These are phyloP conservation scores for Mayamaea pseudoterrestris DNA, from an alignment of 108 stramenopile species.

Conservation along the genomic window DNA sequence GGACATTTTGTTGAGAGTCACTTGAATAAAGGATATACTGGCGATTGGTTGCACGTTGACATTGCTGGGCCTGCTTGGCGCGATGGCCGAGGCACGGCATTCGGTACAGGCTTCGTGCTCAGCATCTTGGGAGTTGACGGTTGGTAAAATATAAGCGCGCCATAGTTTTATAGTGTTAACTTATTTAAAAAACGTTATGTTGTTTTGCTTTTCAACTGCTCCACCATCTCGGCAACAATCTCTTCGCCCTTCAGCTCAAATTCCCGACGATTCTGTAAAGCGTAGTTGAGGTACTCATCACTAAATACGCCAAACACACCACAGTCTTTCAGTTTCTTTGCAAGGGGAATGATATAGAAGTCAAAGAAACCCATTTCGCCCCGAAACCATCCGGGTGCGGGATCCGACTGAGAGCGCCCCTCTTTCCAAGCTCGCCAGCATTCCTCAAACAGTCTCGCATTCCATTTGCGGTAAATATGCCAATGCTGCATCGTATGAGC, in stretches of 20 bases:
- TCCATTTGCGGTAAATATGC: no score
- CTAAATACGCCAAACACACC: conserved; percentile 6
- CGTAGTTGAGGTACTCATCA: conserved; percentile 10
- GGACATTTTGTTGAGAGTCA: conserved; percentile 86
- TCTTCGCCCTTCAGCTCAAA: conserved; percentile 1
- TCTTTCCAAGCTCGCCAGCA: no score
- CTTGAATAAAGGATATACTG: conserved; percentile 32
- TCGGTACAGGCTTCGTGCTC: conserved; percentile 68
- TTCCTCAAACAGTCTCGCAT: no score
- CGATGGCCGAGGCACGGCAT: conserved; percentile 57
- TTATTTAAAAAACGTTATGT: no score
- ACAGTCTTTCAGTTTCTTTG: no score
- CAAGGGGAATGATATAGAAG: no score
- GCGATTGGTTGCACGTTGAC: conserved; percentile 84
- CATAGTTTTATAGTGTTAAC: no score
- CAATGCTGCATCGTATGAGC: no score
- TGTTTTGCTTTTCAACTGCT: no score
- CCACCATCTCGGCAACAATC: conserved; percentile 6
- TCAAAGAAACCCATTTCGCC: no score
- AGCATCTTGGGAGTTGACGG: conserved; percentile 12
- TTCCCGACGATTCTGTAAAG: conserved; percentile 3
- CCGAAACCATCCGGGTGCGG: no score
- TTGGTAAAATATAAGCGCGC: neutral
- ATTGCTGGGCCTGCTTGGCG: conserved; percentile 63
- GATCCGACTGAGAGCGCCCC: no score